Percentiles rank a stretch among this genome's conserved stretches.
Conservation (phyloP, 208 protist genomes). For the Crithidia expoeki region DNA sequence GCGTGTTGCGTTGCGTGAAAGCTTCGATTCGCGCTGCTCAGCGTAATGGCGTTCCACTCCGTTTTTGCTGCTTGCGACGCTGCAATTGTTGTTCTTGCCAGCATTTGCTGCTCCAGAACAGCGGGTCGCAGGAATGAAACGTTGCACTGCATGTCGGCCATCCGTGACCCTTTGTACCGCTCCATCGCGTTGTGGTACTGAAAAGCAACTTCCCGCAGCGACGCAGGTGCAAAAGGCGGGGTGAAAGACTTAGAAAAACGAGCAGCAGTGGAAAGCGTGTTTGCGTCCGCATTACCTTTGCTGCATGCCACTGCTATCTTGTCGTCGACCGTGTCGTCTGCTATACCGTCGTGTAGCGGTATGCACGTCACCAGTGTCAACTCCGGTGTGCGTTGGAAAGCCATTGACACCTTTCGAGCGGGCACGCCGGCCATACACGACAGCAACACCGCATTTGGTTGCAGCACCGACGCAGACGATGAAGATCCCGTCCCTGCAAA, state of each 20-base stretch:
- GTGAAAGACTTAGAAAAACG: too few relatives aligned
- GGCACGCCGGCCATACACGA: constrained; percentile 62
- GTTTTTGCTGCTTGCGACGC: too few relatives aligned
- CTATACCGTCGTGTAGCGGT: background rate
- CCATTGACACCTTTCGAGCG: constrained; percentile 50
- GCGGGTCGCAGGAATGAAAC: constrained; percentile 31
- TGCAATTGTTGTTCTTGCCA: background rate
- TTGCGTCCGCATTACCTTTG: too few relatives aligned
- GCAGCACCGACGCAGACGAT: constrained; percentile 4
- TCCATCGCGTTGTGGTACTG: constrained; percentile 8
- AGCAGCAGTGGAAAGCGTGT: too few relatives aligned
- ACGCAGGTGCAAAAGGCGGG: background rate
- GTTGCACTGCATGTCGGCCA: constrained; percentile 21
- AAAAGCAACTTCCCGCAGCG: constrained; percentile 9
- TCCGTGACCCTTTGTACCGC: constrained; percentile 8
- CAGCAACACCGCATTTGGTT: constrained; percentile 56
- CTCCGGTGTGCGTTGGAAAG: constrained; percentile 49
- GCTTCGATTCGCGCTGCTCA: background rate
- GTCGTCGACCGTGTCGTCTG: constrained; percentile 4
- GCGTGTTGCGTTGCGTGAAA: background rate
- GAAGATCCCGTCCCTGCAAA: background rate
- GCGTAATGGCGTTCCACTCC: too few relatives aligned
- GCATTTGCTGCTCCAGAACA: constrained; percentile 19
- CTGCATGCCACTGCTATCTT: too few relatives aligned
- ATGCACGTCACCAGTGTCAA: constrained; percentile 40